A percentile compares a stretch with the other conserved stretches of the same genome.
Evolutionary conservation across 345 rosid genomes (phyloP).

Genomic region (Citrus australasica): DNA sequence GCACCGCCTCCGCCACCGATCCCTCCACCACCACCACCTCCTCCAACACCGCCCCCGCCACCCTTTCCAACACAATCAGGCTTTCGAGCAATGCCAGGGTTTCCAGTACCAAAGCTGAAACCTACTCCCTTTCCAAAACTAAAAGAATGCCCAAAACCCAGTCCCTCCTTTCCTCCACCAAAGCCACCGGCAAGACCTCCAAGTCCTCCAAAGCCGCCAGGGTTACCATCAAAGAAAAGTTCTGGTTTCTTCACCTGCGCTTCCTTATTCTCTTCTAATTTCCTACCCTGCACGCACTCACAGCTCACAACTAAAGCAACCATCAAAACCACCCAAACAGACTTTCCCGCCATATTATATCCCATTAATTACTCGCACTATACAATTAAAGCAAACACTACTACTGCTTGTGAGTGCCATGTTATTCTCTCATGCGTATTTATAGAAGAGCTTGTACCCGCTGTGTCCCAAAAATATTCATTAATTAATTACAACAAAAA

Average conservation of each 20-base stretch:
- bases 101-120: conserved; percentile 10
- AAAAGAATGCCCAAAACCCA: conserved; percentile 15
- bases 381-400: neutral
- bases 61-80: conserved; percentile 20
- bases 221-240: conserved; percentile 16
- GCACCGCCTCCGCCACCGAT: neutral
- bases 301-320: conserved; percentile 12
- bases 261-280: conserved; percentile 12
- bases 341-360: conserved; percentile 3
- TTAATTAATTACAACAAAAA: neutral
- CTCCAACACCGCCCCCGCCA: neutral
- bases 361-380: neutral
- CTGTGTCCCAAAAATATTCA: neutral
- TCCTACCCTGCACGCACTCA: conserved; percentile 22
- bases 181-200: conserved; percentile 13
- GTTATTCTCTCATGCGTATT: neutral
- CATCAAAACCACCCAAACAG: conserved; percentile 4
- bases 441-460: neutral
- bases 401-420: neutral
- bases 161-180: conserved; percentile 13
- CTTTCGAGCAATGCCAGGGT: conserved; percentile 1
- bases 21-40: neutral
- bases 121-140: conserved; percentile 29
- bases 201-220: neutral
- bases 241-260: conserved; percentile 27